Base-by-base conservation (phyloP, 2,329 filamentous ascomycete genomes). In the Penicillium sp. region DNA sequence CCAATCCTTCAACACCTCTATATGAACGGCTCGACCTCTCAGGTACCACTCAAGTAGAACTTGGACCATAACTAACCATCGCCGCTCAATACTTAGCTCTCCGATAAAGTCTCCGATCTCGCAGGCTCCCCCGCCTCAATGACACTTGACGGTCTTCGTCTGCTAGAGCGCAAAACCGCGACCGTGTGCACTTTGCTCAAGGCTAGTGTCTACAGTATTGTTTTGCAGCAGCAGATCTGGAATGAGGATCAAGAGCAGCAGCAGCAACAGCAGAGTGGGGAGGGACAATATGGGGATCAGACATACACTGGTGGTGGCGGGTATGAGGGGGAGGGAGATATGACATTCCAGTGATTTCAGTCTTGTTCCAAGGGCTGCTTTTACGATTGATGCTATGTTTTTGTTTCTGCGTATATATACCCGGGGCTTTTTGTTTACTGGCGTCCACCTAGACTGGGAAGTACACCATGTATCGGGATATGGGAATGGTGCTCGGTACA, bases 151-250 rank as follows among this genome's bases (percentile, higher is more conserved):
- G 88, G 90, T 8, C 81, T 99, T 65, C 82, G 94, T 51, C 87
- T 92, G 42, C 80, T 99, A 52, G 94, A 99, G 80, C 83, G 94
- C 66, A 97, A 97, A 81, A 97, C 93, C 42, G 92, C 91, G 64
- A 80, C 96, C 52, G 93, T 97, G 22, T 97, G 96, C 75, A 99
- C 94, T 59, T 77, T 97, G 71, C 82, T 99, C 71, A 99, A 99
- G 80, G 93, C 94, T 18, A 97, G 93, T 74, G 94, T 99, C 61
- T 99, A 99, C 78, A 96, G 90, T 71, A 99, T 99, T 78, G 92
- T 99, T 58, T 75, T 99, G 79, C 93, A 99, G 82, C 93, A 97
- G 82, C 90, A 97, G 82, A 91, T 96, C 67, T 87, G 88, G 60
- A 89, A 87, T 75, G 89, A 74, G 65, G 70, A 69, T 61, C 70